These are phyloP conservation scores for Rhizopogon vulgaris DNA, from an alignment of 768 basidiomycete species.

Conservation along the genomic window DNA sequence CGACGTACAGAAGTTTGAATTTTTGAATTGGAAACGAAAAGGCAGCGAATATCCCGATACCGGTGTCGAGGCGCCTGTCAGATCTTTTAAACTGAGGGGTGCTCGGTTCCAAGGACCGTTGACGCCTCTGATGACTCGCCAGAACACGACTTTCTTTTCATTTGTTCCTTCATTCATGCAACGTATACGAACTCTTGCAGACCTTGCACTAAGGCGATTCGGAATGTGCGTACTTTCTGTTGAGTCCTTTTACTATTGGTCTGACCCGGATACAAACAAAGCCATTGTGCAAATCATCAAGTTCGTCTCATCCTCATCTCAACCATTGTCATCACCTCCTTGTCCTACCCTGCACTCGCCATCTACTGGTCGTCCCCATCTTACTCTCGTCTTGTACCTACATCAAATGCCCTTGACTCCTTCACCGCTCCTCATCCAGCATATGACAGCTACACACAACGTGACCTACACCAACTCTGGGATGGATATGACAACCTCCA, in stretches of 20 bases:
- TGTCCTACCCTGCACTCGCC: constrained; percentile 87
- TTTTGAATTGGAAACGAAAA: not conserved
- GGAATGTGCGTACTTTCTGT: constrained; percentile 59
- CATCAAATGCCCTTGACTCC: constrained; percentile 54
- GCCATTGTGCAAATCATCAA: constrained; percentile 88
- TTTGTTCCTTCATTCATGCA: constrained; percentile 18
- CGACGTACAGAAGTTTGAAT: too few relatives aligned
- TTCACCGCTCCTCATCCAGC: constrained; percentile 49
- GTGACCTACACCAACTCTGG: constrained; percentile 72
- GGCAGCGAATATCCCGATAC: not conserved
- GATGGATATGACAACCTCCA: constrained; percentile 56
- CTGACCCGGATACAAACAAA: constrained; percentile 22
- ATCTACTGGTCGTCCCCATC: constrained; percentile 73
- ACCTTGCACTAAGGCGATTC: constrained; percentile 61
- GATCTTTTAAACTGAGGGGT: not conserved
- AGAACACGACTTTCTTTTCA: constrained; percentile 12
- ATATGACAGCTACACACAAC: constrained; percentile 47
- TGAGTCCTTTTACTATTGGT: constrained; percentile 1
- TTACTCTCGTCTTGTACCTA: constrained; percentile 47
- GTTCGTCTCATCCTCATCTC: constrained; percentile 86
- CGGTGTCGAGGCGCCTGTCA: not conserved
- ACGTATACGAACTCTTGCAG: constrained; percentile 33
- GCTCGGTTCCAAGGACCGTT: not conserved
- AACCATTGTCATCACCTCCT: constrained; percentile 79
- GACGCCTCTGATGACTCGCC: constrained; percentile 18